Percentiles rank a stretch among this genome's conserved stretches.
These are phyloP conservation scores for Linaria vulgaris DNA, from an alignment of 257 asterid genomes.

Conservation along the genomic window DNA sequence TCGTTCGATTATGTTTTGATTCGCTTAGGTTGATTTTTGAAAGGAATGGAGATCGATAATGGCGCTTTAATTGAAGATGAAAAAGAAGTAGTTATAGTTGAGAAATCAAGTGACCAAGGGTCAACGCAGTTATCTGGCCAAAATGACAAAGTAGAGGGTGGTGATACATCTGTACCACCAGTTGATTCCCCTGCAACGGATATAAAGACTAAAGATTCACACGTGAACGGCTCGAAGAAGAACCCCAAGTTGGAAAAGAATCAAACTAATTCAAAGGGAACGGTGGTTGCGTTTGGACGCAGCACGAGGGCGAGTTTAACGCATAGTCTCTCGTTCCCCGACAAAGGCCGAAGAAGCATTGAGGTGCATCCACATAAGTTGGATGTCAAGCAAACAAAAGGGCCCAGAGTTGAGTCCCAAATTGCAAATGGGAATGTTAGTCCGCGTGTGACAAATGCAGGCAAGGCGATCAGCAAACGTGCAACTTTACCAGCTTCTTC, in stretches of 20 bases:
- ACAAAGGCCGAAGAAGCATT: constrained; percentile 44
- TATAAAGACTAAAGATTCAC: constrained; percentile 21
- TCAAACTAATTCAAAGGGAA: constrained; percentile 36
- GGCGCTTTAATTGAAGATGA: constrained; percentile 58
- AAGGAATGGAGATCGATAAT: constrained; percentile 58
- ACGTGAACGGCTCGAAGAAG: constrained; percentile 30
- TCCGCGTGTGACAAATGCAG: constrained; percentile 26
- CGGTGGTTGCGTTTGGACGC: constrained; percentile 47
- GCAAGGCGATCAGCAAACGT: constrained; percentile 34
- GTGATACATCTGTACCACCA: constrained; percentile 27
- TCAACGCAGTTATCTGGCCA: no score
- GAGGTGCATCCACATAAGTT: constrained; percentile 43
- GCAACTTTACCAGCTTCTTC: constrained; percentile 44
- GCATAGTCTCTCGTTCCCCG: constrained; percentile 67
- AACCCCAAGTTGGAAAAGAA: constrained; percentile 39
- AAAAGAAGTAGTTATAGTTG: constrained; percentile 33
- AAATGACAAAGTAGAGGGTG: constrained; percentile 31
- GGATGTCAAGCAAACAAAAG: constrained; percentile 39
- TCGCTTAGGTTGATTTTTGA: constrained; percentile 6
- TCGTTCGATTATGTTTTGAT: neutral
- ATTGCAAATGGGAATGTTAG: constrained; percentile 35
- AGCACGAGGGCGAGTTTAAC: constrained; percentile 42
- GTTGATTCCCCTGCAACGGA: constrained; percentile 28
- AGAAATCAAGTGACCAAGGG: constrained; percentile 20
- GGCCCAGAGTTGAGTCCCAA: constrained; percentile 37